phyloP scores from a whole-genome alignment of 2,329 filamentous ascomycete species.

The Fusarium brevicatenulatum region DNA sequence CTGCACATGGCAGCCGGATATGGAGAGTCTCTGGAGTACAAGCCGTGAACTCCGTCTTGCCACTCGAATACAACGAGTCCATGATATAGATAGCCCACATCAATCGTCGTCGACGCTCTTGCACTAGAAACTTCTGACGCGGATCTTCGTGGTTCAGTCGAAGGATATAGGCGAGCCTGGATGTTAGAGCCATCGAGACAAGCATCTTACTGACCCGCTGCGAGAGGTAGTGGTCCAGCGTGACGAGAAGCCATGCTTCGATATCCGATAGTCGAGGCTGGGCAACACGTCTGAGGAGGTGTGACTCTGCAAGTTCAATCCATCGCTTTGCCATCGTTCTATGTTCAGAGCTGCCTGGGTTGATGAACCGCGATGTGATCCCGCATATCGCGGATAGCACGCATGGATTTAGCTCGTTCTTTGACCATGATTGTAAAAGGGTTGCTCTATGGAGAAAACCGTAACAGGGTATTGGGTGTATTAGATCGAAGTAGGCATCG shows the following conservation, averaged over 20 bases:
- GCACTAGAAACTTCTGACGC: constrained; percentile 19
- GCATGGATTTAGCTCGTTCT: constrained; percentile 4
- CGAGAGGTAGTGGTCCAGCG: constrained; percentile 33
- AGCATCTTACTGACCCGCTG: constrained; percentile 40
- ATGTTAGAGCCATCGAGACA: constrained; percentile 21
- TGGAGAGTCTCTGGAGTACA: constrained; percentile 12
- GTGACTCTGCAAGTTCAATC: constrained; percentile 28
- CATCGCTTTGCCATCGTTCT: constrained; percentile 1
- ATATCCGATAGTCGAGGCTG: constrained; percentile 33
- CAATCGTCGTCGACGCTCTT: constrained; percentile 29
- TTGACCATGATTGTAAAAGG: constrained; percentile 21
- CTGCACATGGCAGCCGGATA: constrained; percentile 2
- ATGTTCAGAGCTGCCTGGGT: neutral
- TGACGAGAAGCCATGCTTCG: constrained; percentile 35
- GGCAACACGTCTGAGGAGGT: constrained; percentile 18
- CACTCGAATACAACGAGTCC: constrained; percentile 24
- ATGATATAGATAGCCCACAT: constrained; percentile 40
- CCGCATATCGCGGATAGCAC: constrained; percentile 15
- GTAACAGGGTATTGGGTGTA: constrained; percentile 23
- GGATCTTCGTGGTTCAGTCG: constrained; percentile 36
- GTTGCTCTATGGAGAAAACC: constrained; percentile 25
- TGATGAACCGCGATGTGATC: constrained; percentile 4
- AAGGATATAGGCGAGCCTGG: constrained; percentile 35
- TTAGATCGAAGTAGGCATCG: constrained; percentile 22
- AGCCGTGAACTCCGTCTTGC: constrained; percentile 17